These are phyloP conservation scores for Mortierella sp. DNA, from an alignment of 371 early-diverging fungal genomes.

Conservation along the genomic window DNA sequence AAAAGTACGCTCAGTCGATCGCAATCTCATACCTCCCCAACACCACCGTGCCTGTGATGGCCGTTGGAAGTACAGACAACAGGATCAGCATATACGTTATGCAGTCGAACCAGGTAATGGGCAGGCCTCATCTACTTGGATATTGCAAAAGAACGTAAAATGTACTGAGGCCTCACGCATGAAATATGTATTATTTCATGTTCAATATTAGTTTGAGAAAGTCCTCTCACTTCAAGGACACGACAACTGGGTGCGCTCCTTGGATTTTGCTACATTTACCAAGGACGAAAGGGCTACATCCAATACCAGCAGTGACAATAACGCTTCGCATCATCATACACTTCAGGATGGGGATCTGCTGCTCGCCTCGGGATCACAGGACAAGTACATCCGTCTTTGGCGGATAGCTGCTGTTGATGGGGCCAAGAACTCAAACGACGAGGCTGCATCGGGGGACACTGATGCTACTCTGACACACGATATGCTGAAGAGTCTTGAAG, in stretches of 20 bases:
- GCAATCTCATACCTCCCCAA: conserved; percentile 79
- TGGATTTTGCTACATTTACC: conserved; percentile 80
- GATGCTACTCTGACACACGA: conserved; percentile 56
- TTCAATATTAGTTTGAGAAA: conserved; percentile 79
- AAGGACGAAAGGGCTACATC: conserved; percentile 29
- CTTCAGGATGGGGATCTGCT: conserved; percentile 82
- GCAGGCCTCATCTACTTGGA: background rate
- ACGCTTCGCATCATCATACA: conserved; percentile 58
- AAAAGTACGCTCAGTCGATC: conserved; percentile 76
- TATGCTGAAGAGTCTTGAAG: conserved; percentile 64
- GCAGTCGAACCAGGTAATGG: conserved; percentile 45
- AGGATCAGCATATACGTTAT: conserved; percentile 47
- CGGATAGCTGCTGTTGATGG: conserved; percentile 65
- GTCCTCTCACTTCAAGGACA: conserved; percentile 85
- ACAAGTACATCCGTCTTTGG: conserved; percentile 94
- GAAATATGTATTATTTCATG: too few relatives aligned
- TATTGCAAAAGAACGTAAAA: too few relatives aligned
- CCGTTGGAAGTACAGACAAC: conserved; percentile 50
- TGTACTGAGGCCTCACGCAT: too few relatives aligned
- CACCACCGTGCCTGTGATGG: conserved; percentile 57
- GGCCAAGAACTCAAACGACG: conserved; percentile 6
- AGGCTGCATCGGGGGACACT: conserved; percentile 8
- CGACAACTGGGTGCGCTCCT: conserved; percentile 91
- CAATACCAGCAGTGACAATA: background rate
- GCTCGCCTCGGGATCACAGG: conserved; percentile 92